Conservation (phyloP, 768 basidiomycete species). For the Mycena kentingensis region DNA sequence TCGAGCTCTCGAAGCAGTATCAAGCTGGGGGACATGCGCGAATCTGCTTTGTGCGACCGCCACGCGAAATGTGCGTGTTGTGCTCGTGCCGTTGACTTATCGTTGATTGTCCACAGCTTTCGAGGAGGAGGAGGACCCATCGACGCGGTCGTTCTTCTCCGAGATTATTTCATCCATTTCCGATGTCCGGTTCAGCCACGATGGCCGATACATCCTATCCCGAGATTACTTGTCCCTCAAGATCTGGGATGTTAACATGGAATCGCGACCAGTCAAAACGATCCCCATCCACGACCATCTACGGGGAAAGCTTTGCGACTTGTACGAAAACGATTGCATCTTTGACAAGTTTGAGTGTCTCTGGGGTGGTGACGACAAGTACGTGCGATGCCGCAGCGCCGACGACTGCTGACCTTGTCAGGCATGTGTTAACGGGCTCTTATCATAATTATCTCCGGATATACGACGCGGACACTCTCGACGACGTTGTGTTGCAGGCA, state of each 20-base stretch:
- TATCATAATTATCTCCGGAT: conserved; percentile 99
- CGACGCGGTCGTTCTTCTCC: conserved; percentile 97
- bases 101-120: conserved; percentile 62
- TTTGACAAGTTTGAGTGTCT: conserved; percentile 99
- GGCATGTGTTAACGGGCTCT: conserved; percentile 97
- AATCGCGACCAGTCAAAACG: conserved; percentile 92
- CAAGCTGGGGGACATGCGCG: conserved; percentile 99
- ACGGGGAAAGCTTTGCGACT: conserved; percentile 93
- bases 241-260: conserved; percentile 99
- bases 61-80: conserved; percentile 86
- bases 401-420: conserved; percentile 35
- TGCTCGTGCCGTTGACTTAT: conserved; percentile 15
- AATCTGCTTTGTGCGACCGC: conserved; percentile 93
- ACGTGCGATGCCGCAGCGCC: conserved; percentile 45
- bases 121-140: conserved; percentile 98
- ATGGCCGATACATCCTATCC: conserved; percentile 94
- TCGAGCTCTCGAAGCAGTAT: conserved; percentile 99
- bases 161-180: conserved; percentile 99
- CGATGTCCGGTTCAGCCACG: conserved; percentile 98
- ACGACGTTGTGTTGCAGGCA: conserved; percentile 93
- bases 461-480: conserved; percentile 87
- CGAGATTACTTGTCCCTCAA: conserved; percentile 97
- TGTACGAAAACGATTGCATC: conserved; percentile 99
- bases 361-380: conserved; percentile 96
- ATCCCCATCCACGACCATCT: conserved; percentile 99